Evolutionary conservation across 352 stramenopile species (phyloP).

Genomic region (Peronospora destructor): DNA sequence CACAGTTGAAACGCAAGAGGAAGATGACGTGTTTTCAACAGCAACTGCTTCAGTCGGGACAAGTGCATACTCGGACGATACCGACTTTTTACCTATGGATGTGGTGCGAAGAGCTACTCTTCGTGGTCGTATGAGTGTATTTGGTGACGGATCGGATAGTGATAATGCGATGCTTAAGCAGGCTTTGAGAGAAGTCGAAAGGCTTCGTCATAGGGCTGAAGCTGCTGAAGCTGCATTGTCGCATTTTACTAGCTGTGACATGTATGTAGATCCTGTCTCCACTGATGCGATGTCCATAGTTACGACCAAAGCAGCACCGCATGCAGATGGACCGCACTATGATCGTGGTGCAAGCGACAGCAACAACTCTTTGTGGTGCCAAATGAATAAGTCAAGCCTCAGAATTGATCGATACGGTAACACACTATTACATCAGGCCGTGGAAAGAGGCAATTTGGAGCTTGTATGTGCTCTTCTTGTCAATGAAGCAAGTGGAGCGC

Average conservation of each 20-base stretch:
- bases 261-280: slow-evolving; percentile 8
- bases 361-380: slow-evolving; percentile 15
- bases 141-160: slow-evolving; percentile 7
- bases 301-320: slow-evolving; percentile 12
- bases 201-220: slow-evolving; percentile 51
- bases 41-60: slow-evolving; percentile 36
- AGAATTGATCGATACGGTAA: slow-evolving; percentile 50
- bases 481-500: slow-evolving; percentile 26
- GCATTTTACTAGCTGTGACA: slow-evolving; percentile 18
- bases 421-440: slow-evolving; percentile 43
- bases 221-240: slow-evolving; percentile 51
- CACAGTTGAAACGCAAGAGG: slow-evolving; percentile 26
- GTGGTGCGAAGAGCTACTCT: slow-evolving; percentile 10
- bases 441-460: slow-evolving; percentile 40
- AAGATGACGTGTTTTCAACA: slow-evolving; percentile 29
- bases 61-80: slow-evolving; percentile 36
- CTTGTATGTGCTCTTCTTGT: slow-evolving; percentile 44
- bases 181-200: slow-evolving; percentile 46
- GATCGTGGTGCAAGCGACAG: slow-evolving; percentile 2
- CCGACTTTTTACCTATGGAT: slow-evolving; percentile 20
- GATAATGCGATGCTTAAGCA: slow-evolving; percentile 42
- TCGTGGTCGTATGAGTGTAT: slow-evolving; percentile 14
- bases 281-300: slow-evolving; percentile 16
- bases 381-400: slow-evolving; percentile 21
- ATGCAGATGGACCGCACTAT: slow-evolving; percentile 7